Conservation (phyloP, 225 moss, liverwort and hornwort genomes). For the Bryum argenteum region DNA sequence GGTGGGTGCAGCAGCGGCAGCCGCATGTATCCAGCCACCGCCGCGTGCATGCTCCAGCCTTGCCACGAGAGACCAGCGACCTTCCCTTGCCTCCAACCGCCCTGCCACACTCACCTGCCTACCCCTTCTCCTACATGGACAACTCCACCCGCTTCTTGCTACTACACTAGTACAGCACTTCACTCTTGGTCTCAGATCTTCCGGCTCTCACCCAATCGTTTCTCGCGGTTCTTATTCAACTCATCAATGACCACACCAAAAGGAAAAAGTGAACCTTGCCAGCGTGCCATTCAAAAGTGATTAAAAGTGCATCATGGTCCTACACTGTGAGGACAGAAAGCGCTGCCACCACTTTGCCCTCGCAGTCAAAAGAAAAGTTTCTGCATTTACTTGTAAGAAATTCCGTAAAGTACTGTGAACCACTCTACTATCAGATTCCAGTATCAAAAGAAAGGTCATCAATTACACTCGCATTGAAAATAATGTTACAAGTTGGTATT, state of each 20-base stretch:
- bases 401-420: neutral
- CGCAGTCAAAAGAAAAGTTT: conserved; percentile 3
- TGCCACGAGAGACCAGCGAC: too few species aligned
- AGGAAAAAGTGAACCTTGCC: neutral
- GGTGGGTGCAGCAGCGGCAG: too few species aligned
- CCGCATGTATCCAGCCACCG: too few species aligned
- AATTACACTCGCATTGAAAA: neutral
- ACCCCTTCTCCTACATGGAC: too few species aligned
- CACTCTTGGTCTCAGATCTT: neutral
- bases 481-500: too few species aligned
- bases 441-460: neutral
- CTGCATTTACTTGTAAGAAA: neutral
- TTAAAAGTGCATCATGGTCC: neutral
- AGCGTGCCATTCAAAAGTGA: neutral
- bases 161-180: too few species aligned
- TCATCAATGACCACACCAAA: neutral
- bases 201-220: neutral
- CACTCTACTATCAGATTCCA: neutral
- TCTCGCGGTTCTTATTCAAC: neutral
- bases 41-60: too few species aligned
- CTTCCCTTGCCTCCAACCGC: too few species aligned
- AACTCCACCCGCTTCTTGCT: too few species aligned
- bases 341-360: conserved; percentile 5
- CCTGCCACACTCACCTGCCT: too few species aligned
- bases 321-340: conserved; percentile 1